Conservation (phyloP, 148 eudicot species). For the Rhododendron ferrugineum region DNA sequence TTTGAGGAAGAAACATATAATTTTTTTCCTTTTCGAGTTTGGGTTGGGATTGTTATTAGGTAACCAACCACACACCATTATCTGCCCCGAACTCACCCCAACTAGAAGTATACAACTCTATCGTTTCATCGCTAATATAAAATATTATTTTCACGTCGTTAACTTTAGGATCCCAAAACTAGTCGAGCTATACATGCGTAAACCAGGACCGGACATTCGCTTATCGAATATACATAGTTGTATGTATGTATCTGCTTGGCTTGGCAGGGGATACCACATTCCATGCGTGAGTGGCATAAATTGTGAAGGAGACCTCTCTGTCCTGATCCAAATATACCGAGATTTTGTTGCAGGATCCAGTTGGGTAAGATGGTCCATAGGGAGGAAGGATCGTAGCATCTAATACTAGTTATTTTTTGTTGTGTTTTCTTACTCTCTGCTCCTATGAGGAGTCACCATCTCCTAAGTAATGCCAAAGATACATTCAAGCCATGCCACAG, state of each 20-base stretch:
- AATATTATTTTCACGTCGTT: no score
- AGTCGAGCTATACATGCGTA: no score
- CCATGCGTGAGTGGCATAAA: conserved; percentile 31
- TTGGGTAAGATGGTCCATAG: not conserved
- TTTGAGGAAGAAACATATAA: not conserved
- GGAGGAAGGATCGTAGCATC: not conserved
- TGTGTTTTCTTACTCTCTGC: not conserved
- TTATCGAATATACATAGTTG: not conserved
- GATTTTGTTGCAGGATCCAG: not conserved
- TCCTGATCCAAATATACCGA: not conserved
- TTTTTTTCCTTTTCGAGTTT: not conserved
- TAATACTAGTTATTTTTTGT: not conserved
- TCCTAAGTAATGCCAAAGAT: conserved; percentile 16
- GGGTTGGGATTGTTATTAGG: not conserved
- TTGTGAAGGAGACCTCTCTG: conserved; percentile 12
- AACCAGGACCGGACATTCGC: not conserved
- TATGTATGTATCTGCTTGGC: not conserved
- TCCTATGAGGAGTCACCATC: conserved; percentile 19
- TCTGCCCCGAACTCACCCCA: not conserved
- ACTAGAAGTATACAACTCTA: not conserved
- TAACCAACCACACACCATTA: not conserved
- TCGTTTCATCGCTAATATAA: not conserved
- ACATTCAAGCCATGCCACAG: not conserved
- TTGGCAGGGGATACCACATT: conserved; percentile 23
- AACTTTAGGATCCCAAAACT: no score